Percentiles rank a stretch among this genome's conserved stretches.
phyloP scores from a whole-genome alignment of 2,329 filamentous ascomycete species.

The Exophiala calicioides region DNA sequence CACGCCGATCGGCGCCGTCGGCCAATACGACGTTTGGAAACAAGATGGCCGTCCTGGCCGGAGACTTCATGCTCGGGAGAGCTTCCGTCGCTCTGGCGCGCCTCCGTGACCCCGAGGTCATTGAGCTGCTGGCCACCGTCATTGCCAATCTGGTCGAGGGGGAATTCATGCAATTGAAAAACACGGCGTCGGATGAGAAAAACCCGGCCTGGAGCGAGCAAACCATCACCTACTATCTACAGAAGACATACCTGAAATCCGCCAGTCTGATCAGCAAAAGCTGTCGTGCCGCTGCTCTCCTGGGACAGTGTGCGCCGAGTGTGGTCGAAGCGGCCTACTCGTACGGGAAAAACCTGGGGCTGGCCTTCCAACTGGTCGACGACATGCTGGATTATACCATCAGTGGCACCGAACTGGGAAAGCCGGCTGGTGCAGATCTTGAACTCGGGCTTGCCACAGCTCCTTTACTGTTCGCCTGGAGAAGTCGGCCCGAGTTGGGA shows the following conservation, averaged over 20 bases:
- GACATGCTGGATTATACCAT: conserved; percentile 97
- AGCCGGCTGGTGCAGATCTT: conserved; percentile 90
- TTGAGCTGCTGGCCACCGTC: conserved; percentile 89
- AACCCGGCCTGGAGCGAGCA: conserved; percentile 85
- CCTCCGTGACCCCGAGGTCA: conserved; percentile 88
- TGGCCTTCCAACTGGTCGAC: conserved; percentile 96
- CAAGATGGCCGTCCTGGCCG: conserved; percentile 97
- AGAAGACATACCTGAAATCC: conserved; percentile 98
- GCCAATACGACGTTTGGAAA: conserved; percentile 97
- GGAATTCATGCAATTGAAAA: conserved; percentile 99
- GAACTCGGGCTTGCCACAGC: conserved; percentile 93
- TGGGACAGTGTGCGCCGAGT: conserved; percentile 73
- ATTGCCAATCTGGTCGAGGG: conserved; percentile 98
- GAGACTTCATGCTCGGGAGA: conserved; percentile 91
- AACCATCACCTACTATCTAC: conserved; percentile 86
- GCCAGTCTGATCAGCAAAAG: conserved; percentile 95
- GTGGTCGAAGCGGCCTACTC: conserved; percentile 89
- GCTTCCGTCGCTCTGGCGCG: conserved; percentile 92
- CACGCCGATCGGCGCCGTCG: conserved; percentile 78
- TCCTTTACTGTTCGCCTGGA: conserved; percentile 93
- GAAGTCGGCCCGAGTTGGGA: conserved; percentile 79
- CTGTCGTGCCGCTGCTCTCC: conserved; percentile 82
- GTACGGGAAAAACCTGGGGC: conserved; percentile 89
- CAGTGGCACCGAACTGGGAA: conserved; percentile 80
- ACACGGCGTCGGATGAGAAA: conserved; percentile 84